Percentiles rank a stretch among this genome's conserved stretches.
Conservation (phyloP, 148 eudicot species). For the Arbutus unedo region DNA sequence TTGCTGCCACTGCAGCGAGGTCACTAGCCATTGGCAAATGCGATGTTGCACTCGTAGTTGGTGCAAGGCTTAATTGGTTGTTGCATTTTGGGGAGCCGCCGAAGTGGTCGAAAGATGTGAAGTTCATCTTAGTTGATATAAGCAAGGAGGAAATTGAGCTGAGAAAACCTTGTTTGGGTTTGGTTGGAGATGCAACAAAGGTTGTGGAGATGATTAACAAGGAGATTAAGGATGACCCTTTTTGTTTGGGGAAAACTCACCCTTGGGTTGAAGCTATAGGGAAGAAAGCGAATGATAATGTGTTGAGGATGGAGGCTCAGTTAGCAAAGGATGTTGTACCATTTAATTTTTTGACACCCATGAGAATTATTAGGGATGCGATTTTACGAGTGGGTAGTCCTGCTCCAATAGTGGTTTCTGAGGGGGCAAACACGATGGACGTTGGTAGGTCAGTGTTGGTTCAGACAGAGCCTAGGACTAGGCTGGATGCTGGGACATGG, state of each 20-base stretch:
- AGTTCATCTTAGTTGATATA: conserved; percentile 77
- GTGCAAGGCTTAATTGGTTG: conserved; percentile 95
- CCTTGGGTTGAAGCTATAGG: conserved; percentile 75
- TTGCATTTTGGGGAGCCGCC: conserved; percentile 95
- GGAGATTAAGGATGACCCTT: conserved; percentile 90
- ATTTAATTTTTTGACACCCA: conserved; percentile 78
- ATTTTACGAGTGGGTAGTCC: conserved; percentile 75
- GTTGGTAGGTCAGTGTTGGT: conserved; percentile 81
- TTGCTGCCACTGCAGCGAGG: conserved; percentile 88
- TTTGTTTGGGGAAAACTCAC: conserved; percentile 71
- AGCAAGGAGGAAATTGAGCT: conserved; percentile 70
- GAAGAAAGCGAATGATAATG: conserved; percentile 78
- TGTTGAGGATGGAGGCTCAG: conserved; percentile 74
- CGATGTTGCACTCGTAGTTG: conserved; percentile 84
- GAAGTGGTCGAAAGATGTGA: conserved; percentile 84
- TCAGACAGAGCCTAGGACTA: conserved; percentile 93
- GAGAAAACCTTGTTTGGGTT: conserved; percentile 68
- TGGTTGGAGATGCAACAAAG: conserved; percentile 78
- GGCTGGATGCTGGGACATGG: conserved; percentile 99
- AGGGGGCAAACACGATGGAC: conserved; percentile 99
- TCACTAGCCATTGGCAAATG: conserved; percentile 90
- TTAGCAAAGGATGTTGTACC: conserved; percentile 88
- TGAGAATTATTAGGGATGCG: conserved; percentile 92
- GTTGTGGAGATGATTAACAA: conserved; percentile 55
- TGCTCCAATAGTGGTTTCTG: conserved; percentile 79